These are phyloP conservation scores for Debaryomyces subglobosus DNA, from an alignment of 1,139 yeast genomes.

Conservation along the genomic window DNA sequence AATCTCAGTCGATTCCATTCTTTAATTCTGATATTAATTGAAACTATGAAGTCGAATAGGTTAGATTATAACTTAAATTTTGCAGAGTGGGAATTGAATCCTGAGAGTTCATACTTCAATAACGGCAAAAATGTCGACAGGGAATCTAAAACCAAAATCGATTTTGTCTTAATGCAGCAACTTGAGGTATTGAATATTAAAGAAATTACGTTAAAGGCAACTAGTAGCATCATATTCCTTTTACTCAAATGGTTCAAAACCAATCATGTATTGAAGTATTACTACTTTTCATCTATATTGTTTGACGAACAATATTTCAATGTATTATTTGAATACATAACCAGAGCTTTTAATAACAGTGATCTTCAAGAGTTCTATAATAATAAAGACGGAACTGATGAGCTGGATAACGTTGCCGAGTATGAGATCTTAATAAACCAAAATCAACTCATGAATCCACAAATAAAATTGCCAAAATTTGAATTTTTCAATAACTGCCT, in stretches of 20 bases:
- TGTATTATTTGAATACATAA: conserved; percentile 41
- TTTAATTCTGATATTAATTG: conserved; percentile 63
- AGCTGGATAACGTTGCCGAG: conserved; percentile 32
- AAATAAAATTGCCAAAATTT: conserved; percentile 38
- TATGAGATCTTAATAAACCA: conserved; percentile 40
- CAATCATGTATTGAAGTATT: conserved; percentile 77
- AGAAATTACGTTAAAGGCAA: conserved; percentile 66
- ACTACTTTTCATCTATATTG: conserved; percentile 69
- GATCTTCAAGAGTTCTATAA: conserved; percentile 30
- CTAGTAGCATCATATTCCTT: conserved; percentile 54
- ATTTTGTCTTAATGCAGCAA: conserved; percentile 38
- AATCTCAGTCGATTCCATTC: conserved; percentile 62
- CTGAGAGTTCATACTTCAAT: conserved; percentile 32
- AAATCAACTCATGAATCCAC: conserved; percentile 51
- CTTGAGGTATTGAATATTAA: conserved; percentile 62
- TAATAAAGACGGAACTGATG: conserved; percentile 11
- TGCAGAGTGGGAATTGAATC: conserved; percentile 44
- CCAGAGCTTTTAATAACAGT: conserved; percentile 40
- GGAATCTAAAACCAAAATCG: conserved; percentile 26
- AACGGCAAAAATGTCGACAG: conserved; percentile 15
- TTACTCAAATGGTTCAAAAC: conserved; percentile 78
- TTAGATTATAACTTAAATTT: conserved; percentile 39
- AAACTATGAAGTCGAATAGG: conserved; percentile 57
- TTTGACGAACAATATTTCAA: conserved; percentile 72
- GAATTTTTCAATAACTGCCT: conserved; percentile 51